Evolutionary conservation across 768 basidiomycete genomes (phyloP).

Genomic region (Coprinopsis sp.): DNA sequence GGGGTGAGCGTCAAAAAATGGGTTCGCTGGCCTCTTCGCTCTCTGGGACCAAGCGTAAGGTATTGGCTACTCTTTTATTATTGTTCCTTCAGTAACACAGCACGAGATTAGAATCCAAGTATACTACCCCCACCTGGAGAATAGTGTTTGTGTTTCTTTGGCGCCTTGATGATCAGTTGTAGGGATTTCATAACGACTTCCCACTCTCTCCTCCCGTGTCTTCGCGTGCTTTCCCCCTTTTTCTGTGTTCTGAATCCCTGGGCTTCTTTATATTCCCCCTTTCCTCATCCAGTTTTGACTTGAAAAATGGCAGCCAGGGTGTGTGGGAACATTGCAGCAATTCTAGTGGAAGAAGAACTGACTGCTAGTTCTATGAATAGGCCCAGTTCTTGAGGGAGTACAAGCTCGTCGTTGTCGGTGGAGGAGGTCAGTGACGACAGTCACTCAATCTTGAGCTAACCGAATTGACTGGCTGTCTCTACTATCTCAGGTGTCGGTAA

Average conservation of each 20-base stretch:
- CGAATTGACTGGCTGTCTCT: background rate
- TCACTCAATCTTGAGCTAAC: background rate
- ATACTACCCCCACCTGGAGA: no score
- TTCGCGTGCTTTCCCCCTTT: background rate
- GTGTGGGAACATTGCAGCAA: conserved; percentile 10
- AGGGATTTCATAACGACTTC: no score
- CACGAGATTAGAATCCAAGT: no score
- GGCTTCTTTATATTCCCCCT: background rate
- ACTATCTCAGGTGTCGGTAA: conserved; percentile 45
- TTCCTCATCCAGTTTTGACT: conserved; percentile 8
- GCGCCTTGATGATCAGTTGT: no score
- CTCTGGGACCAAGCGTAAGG: no score
- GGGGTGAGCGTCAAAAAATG: no score
- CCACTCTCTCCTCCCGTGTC: no score
- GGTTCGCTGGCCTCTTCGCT: no score
- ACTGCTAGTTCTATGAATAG: conserved; percentile 31
- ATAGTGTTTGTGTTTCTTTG: no score
- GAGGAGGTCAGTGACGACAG: conserved; percentile 68
- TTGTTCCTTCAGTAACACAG: no score
- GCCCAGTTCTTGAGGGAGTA: conserved; percentile 93
- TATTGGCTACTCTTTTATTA: no score
- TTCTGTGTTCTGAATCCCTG: background rate
- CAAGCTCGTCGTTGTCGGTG: conserved; percentile 97
- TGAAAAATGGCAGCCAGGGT: conserved; percentile 37
- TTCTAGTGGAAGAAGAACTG: conserved; percentile 3